Base-by-base conservation (phyloP, 2,329 filamentous ascomycete species). In the Penicillium occitanis region DNA sequence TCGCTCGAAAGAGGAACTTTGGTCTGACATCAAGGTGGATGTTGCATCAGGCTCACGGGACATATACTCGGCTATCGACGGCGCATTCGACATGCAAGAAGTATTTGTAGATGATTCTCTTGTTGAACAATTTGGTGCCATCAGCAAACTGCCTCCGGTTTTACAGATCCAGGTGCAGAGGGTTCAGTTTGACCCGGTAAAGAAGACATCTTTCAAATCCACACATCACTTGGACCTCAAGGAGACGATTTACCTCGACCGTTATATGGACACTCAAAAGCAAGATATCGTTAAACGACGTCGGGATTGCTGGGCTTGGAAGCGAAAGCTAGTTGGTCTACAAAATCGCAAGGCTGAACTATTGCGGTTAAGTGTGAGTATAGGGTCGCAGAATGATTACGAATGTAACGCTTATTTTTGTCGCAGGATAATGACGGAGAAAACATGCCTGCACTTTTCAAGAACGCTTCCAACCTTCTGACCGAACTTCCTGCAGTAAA, bases 81-180 rank as follows among this genome's bases (percentile, higher is more conserved):
- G 89, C 46, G 90, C 91, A 63, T 97, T 97, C 74, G 92, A 96
- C 71, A 86, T 90, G 57, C 90, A 95, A 71, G 86, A 88, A 33
- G 86, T 94, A 35, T 88, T 88, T 37, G 85, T 90, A 28, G 87
- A 87, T 66, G 86, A 86, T n/a, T 74, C 81, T 73, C 72, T 86
- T 73, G 79, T 87, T 66, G 80, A 84, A 77, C 83, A 86, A 66
- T 94, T 90, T 75, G 88, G 88, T 6, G 89, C 91, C 1, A 91
- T 96, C 68, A 87, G 86, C 68, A 84, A 84, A n/a, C 81, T 93
- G 11, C 93, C 95, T 0, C 93, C 93, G 0, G 87, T 99, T 37
- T 82, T 98, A 19, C 93, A 97, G 72, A 88, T 99, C 53, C 91
- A 93, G 70, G 91, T 99, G 37, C 92, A 96, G 74, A 88, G 95